Evolutionary conservation across 768 basidiomycete species (phyloP).

Genomic region (Leucosporidium creatinivorum): DNA sequence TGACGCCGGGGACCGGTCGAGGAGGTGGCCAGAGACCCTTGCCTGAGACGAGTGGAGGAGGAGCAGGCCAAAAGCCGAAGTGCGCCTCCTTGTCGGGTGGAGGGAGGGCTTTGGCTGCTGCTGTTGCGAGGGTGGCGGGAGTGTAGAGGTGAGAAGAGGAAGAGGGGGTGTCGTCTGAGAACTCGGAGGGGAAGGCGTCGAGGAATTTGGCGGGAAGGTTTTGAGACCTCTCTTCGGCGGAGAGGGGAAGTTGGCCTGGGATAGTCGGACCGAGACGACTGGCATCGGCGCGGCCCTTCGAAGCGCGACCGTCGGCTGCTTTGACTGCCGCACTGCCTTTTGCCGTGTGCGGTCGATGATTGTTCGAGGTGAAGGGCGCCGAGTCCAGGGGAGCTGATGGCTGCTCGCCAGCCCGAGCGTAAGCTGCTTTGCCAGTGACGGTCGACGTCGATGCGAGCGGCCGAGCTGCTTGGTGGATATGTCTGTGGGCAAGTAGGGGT

Average conservation of each 20-base stretch:
- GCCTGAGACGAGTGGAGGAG: constrained; percentile 15
- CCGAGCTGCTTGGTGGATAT: background rate
- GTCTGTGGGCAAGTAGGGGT: background rate
- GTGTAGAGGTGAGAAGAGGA: background rate
- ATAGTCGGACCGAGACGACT: background rate
- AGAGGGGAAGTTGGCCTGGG: constrained; percentile 19
- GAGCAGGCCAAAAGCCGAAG: constrained; percentile 29
- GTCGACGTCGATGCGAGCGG: background rate
- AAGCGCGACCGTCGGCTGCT: constrained; percentile 15
- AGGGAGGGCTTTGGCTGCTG: constrained; percentile 7
- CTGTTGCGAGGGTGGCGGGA: constrained; percentile 8
- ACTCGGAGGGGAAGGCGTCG: constrained; percentile 52
- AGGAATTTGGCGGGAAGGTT: constrained; percentile 47
- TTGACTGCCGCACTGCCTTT: background rate
- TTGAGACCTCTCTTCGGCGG: constrained; percentile 6
- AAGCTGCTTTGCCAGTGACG: constrained; percentile 10
- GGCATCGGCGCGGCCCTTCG: background rate
- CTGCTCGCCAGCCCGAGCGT: constrained; percentile 8
- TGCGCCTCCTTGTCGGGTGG: constrained; percentile 18
- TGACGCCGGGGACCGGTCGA: constrained; percentile 2
- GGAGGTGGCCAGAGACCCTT: constrained; percentile 29
- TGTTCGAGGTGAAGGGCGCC: background rate
- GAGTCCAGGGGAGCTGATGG: background rate
- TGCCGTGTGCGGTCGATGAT: background rate
- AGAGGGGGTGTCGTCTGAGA: constrained; percentile 48